phyloP scores from a whole-genome alignment of 371 early-diverging fungal genomes.

The Chytridiales sp. region DNA sequence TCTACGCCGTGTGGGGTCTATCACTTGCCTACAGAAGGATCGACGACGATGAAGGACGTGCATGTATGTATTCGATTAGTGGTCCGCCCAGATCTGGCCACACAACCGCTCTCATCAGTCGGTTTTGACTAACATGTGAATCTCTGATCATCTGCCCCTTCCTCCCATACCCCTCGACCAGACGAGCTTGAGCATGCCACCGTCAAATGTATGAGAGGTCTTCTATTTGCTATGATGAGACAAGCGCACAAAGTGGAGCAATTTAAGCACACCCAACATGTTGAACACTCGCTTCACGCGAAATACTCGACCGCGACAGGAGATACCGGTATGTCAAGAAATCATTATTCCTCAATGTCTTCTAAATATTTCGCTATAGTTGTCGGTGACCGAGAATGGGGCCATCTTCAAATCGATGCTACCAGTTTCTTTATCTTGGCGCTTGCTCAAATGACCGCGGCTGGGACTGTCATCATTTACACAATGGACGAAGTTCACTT shows the following conservation, averaged over 20 bases:
- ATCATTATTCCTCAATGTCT: no score
- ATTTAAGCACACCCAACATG: constrained; percentile 73
- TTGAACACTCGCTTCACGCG: constrained; percentile 77
- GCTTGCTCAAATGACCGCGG: constrained; percentile 84
- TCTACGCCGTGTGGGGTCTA: constrained; percentile 81
- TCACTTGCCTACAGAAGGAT: constrained; percentile 81
- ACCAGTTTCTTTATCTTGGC: constrained; percentile 77
- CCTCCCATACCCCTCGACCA: no score
- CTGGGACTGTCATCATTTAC: constrained; percentile 74
- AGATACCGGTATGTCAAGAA: no score
- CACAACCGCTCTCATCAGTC: neutral
- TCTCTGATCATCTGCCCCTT: neutral
- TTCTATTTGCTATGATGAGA: constrained; percentile 85
- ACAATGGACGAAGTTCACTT: constrained; percentile 89
- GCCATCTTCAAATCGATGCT: constrained; percentile 73
- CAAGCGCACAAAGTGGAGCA: constrained; percentile 79
- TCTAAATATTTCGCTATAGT: no score
- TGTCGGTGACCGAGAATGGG: constrained; percentile 85
- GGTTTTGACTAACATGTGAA: neutral
- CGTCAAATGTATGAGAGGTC: constrained; percentile 80
- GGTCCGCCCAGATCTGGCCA: neutral
- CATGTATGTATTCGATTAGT: constrained; percentile 64
- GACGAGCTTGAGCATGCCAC: constrained; percentile 85
- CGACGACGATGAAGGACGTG: constrained; percentile 79
- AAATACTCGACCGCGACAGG: constrained; percentile 79